These are phyloP conservation scores for Fusarium albosuccineum DNA, from an alignment of 2,329 filamentous ascomycete genomes.

Conservation along the genomic window DNA sequence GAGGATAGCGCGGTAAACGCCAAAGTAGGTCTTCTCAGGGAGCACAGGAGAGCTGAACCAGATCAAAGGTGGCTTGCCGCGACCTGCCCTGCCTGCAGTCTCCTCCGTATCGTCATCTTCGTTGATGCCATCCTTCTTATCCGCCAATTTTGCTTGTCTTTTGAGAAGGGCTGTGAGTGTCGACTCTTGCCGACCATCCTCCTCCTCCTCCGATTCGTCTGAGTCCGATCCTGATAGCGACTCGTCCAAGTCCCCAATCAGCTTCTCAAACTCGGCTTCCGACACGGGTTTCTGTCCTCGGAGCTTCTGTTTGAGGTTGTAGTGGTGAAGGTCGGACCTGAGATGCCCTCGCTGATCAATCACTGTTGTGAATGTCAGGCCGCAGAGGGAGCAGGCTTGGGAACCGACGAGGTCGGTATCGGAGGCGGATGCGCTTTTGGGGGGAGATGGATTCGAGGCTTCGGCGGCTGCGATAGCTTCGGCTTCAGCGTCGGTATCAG, in stretches of 20 bases:
- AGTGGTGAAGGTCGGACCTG: conserved; percentile 91
- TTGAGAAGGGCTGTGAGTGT: conserved; percentile 83
- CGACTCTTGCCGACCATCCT: conserved; percentile 71
- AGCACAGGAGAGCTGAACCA: conserved; percentile 87
- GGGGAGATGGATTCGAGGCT: conserved; percentile 38
- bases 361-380: conserved; percentile 76
- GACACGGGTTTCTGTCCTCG: conserved; percentile 78
- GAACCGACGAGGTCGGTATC: conserved; percentile 67
- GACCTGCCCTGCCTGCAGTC: conserved; percentile 61
- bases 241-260: conserved; percentile 89
- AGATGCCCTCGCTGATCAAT: conserved; percentile 88
- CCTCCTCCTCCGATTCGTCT: conserved; percentile 75
- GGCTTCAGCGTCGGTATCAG: conserved; percentile 48
- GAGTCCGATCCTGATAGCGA: conserved; percentile 90
- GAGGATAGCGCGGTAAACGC: conserved; percentile 87
- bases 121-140: conserved; percentile 62
- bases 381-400: conserved; percentile 86
- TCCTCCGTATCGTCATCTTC: conserved; percentile 61
- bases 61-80: conserved; percentile 79
- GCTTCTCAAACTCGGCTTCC: conserved; percentile 87
- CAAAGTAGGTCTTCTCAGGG: conserved; percentile 83
- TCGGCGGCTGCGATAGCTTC: conserved; percentile 36
- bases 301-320: conserved; percentile 94
- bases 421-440: conserved; percentile 43
- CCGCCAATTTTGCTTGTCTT: conserved; percentile 81